phyloP scores from a whole-genome alignment of 345 rosid species.

The Cardamine chenopodiifolia region DNA sequence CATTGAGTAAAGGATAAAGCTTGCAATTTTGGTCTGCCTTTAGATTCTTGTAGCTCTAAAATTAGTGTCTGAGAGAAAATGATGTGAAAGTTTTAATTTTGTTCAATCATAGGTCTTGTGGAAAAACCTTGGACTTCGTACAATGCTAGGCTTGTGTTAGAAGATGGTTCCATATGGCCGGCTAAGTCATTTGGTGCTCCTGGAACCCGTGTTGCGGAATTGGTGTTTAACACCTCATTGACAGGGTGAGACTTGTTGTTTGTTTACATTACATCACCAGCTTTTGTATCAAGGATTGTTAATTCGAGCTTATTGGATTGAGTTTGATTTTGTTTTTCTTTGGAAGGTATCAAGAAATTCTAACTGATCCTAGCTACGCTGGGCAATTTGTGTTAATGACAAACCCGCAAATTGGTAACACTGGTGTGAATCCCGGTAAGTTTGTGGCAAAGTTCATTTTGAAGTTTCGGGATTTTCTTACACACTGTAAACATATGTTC shows the following conservation, averaged over 20 bases:
- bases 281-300: neutral
- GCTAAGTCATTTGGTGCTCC: slow-evolving; percentile 97
- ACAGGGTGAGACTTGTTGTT: slow-evolving; percentile 61
- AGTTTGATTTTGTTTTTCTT: slow-evolving; percentile 7
- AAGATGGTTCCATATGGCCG: slow-evolving; percentile 91
- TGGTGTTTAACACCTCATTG: slow-evolving; percentile 93
- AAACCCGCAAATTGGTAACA: slow-evolving; percentile 94
- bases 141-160: slow-evolving; percentile 87
- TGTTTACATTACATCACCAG: neutral
- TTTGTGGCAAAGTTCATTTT: neutral
- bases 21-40: neutral
- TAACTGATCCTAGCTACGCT: slow-evolving; percentile 95
- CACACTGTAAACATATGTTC: neutral
- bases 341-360: slow-evolving; percentile 93
- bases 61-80: neutral
- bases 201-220: slow-evolving; percentile 94
- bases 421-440: slow-evolving; percentile 90
- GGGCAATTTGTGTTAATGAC: slow-evolving; percentile 99
- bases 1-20: slow-evolving; percentile 1
- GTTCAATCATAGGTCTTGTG: slow-evolving; percentile 34
- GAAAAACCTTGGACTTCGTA: slow-evolving; percentile 88
- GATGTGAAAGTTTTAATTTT: slow-evolving; percentile 6
- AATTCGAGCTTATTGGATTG: neutral
- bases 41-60: neutral
- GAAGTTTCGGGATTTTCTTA: neutral